phyloP scores from a whole-genome alignment of 257 asterid species.

The Cynanchum wilfordii region DNA sequence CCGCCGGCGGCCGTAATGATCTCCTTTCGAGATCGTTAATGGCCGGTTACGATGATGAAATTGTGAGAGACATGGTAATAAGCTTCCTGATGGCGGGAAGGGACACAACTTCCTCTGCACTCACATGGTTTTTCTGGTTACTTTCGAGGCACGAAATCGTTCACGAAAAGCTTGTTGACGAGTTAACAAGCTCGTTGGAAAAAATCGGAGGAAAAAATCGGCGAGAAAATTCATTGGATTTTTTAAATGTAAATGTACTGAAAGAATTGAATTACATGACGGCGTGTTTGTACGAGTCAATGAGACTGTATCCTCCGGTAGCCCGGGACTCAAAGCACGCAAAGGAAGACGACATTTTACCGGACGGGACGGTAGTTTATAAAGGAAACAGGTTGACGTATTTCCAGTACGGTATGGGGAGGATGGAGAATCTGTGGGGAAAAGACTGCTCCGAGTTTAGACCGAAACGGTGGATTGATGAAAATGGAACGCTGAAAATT shows the following conservation, averaged over 20 bases:
- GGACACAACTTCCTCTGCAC: conserved; percentile 52
- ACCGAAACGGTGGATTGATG: conserved; percentile 49
- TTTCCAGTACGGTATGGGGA: conserved; percentile 54
- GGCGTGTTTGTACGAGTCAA: conserved; percentile 45
- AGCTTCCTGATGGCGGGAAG: conserved; percentile 56
- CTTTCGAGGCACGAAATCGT: conserved; percentile 20
- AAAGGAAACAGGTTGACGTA: conserved; percentile 41
- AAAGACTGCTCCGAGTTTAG: conserved; percentile 45
- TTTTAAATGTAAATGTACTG: conserved; percentile 8
- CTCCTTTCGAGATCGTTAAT: conserved; percentile 40
- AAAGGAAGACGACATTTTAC: conserved; percentile 34
- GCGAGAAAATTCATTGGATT: too few relatives aligned
- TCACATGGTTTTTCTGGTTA: conserved; percentile 62
- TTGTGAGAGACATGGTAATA: conserved; percentile 42
- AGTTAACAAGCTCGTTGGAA: not conserved
- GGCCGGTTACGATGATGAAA: conserved; percentile 35
- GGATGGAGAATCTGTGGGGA: conserved; percentile 50
- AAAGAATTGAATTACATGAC: conserved; percentile 46
- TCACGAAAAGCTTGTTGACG: conserved; percentile 9
- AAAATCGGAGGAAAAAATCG: not conserved
- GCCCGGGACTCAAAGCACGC: conserved; percentile 15
- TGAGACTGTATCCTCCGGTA: conserved; percentile 19
- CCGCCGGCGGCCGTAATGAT: conserved; percentile 26
- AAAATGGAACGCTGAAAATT: conserved; percentile 17
- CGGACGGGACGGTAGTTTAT: conserved; percentile 41